Conservation (phyloP, 495 filamentous ascomycete genomes). For the Aspergillus leporis region DNA sequence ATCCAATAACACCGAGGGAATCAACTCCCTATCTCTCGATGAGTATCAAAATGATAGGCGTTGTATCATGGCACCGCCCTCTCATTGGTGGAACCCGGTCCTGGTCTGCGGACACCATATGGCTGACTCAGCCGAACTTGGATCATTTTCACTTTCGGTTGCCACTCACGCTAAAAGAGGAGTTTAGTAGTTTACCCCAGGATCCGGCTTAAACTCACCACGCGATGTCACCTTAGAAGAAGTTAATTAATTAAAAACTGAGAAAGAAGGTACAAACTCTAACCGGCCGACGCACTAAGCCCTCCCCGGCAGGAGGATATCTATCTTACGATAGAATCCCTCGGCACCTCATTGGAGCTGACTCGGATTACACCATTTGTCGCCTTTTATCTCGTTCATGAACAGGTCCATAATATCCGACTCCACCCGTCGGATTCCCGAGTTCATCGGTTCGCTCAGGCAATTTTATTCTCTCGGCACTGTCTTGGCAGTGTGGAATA, state of each 20-base stretch:
- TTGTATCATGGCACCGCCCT: not conserved
- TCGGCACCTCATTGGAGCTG: not conserved
- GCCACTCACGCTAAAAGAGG: not conserved
- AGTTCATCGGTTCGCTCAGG: not conserved
- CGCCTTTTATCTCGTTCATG: not conserved
- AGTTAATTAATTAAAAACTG: not conserved
- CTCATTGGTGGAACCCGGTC: not conserved
- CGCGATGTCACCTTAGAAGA: not conserved
- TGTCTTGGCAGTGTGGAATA: not conserved
- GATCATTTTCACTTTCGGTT: not conserved
- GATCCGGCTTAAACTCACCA: not conserved
- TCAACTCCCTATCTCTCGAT: not conserved
- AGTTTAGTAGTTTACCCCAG: not conserved
- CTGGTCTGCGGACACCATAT: not conserved
- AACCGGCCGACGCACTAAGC: not conserved
- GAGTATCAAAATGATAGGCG: not conserved
- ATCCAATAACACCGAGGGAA: not conserved
- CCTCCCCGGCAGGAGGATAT: not conserved
- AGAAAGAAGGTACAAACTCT: not conserved
- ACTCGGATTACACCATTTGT: conserved; percentile 3
- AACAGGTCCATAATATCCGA: not conserved
- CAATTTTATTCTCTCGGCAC: not conserved
- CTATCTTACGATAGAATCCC: not conserved
- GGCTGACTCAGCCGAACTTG: not conserved
- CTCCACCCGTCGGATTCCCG: conserved; percentile 1